Conservation (phyloP, 1,284 basidiomycete genomes). For the Uromyces viciae-fabae region DNA sequence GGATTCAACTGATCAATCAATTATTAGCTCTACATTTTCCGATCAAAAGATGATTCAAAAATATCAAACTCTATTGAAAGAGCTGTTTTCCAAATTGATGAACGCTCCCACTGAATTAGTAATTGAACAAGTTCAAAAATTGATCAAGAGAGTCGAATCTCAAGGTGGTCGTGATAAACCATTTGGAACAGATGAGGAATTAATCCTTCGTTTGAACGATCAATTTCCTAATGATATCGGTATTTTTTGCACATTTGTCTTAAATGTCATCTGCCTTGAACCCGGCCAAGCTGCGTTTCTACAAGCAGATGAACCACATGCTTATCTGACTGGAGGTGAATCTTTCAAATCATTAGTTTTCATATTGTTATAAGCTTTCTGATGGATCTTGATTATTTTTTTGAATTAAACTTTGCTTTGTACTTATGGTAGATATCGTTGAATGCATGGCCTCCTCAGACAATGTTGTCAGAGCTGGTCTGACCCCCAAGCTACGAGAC, state of each 20-base stretch:
- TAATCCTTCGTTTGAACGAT: slow-evolving; percentile 68
- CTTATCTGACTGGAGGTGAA: slow-evolving; percentile 84
- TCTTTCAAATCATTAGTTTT: no score
- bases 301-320: slow-evolving; percentile 92
- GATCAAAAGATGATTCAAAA: slow-evolving; percentile 57
- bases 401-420: not conserved
- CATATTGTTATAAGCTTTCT: no score
- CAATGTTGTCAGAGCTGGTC: slow-evolving; percentile 96
- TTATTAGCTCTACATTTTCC: slow-evolving; percentile 51
- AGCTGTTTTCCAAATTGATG: slow-evolving; percentile 79
- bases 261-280: slow-evolving; percentile 77
- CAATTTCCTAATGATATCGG: slow-evolving; percentile 95
- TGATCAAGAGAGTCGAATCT: slow-evolving; percentile 61
- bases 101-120: slow-evolving; percentile 63
- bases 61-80: slow-evolving; percentile 63
- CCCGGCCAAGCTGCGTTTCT: slow-evolving; percentile 90
- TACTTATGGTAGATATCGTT: slow-evolving; percentile 69
- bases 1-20: slow-evolving; percentile 53
- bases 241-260: slow-evolving; percentile 81
- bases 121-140: slow-evolving; percentile 61
- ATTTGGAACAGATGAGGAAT: slow-evolving; percentile 60
- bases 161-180: slow-evolving; percentile 56
- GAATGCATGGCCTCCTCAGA: slow-evolving; percentile 96
- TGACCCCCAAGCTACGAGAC: slow-evolving; percentile 94
- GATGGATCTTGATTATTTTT: no score